Base-by-base conservation (phyloP, 257 asterid genomes). In the Fraxinus americana region DNA sequence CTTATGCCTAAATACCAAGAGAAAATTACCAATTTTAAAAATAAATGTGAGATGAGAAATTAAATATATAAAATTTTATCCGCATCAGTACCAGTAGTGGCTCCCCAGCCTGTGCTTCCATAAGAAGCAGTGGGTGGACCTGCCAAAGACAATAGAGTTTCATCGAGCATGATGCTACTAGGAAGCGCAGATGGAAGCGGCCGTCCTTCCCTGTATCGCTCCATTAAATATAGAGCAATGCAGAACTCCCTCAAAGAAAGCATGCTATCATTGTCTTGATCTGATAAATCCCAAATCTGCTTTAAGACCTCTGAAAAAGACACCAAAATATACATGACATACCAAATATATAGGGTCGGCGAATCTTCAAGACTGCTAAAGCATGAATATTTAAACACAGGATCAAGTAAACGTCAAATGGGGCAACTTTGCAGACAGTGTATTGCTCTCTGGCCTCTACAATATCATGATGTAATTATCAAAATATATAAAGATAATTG, bases 211-310 rank as follows among this genome's bases (percentile, higher is more conserved):
- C 98, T 89, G 90, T 88, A 91, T 48, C 92, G 94, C 86, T 93
- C 99, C 97, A 95, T 95, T 74, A 93, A 82, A 83, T 91, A 95
- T 75, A 95, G 93, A 38, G 99, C 94, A 78, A 93, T 35, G 75
- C 98, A 91, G 76, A 95, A 95, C 87, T 95, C 99, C 87, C 99
- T 92, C 82, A 95, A 83, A 70, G 98, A 89, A 73, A 95, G 97
- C 97, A 93, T 93, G 91, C 98, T 90, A 85, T 95, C 99, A 80
- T 78, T 86, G 83, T 95, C 99, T 90, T 93, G 97, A 85, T 93
- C 99, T 19, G 99, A 89, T 84, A 95, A 84, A 85, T 95, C 99
- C 99, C 99, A 95, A 34, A 95, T 90, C 91, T 95, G 97, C 94
- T 93, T 95, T 81, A 93, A 84, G 83, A 91, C 91, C 93, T 95